Evolutionary conservation across 1,284 basidiomycete genomes (phyloP), one percentile per base, ranked within the genome.

Genomic region (Agaricales sp.): DNA sequence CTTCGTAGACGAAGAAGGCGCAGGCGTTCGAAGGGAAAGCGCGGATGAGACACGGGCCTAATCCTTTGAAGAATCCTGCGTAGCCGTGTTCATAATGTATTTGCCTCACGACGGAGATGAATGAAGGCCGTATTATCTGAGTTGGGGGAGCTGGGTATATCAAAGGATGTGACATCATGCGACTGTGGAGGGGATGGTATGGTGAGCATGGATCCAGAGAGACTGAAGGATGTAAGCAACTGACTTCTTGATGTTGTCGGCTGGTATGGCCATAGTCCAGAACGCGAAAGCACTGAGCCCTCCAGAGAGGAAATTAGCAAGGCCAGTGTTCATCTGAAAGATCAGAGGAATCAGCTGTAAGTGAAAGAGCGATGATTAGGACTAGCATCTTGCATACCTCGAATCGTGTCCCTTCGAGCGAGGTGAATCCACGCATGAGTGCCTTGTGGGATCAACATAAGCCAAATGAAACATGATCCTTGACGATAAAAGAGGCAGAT

Each of bases 191-290:
- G 54, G 19, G 38, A 48, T 21, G 52, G 18, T 35, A 50, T 38
- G 12, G 8, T 25, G 14, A 45, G 48, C 50, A 44, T 50, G 49
- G 38, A 45, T 26, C 20, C 18, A 41, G 30, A 49, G 14, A 30
- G 24, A 30, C 43, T 23, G 25, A 45, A 50, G 50, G 52, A 49
- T 44, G 48, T 49, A 47, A 50, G 23, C 47, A 48, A 60, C 67
- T 55, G 58, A 84, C 83, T 85, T 87, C 65, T 90, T 90, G 52
- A 87, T 68, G 57, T 84, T 85, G 62, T 91, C 87, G 22, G 81
- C 77, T 0, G 86, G 83, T 45, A 87, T 86, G 16, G 77, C 83
- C 65, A 81, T 77, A 16, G 74, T 65, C 81, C 81, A 84, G 61
- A 74, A 84, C 11, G 67, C 69, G 56, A 82, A 78, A 6, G 79